Base-by-base conservation (phyloP, 163 green algal species). In the Volvox carteri region DNA sequence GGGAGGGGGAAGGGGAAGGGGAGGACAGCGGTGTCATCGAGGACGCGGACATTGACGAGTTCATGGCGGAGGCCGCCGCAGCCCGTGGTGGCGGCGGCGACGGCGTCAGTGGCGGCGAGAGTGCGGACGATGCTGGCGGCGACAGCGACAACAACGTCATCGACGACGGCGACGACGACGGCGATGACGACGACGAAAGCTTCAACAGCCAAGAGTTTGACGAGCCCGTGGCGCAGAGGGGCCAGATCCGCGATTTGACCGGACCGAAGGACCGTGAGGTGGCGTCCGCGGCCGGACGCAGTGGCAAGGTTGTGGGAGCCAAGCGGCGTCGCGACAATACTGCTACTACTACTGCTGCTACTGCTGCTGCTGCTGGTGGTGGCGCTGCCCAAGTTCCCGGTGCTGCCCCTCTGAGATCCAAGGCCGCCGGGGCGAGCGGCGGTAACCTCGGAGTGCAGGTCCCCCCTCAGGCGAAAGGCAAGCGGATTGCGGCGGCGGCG, bases 1-100 rank as follows among this genome's bases (percentile, higher is more conserved):
- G 46, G 1, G 48, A 74, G 37, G 41, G 41, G 33, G 72, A 35
- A 0, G 85, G 72, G 2, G 46, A 86, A 44, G 72, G 46, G 11
- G 86, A 87, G 56, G 87, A 91, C 68, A 91, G 87, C 46, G 87
- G 87, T 18, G 87, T 91, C 5, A 91, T 91, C 23, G 87, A 91
- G 2, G 67, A 67, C 12, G 77, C 18, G 33, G 75, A 81, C 44
- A 60, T 79, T 25, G 75, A 86, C 35, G 84, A n/a, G 2, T 88
- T 83, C 37, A 39, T 88, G 35, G 67, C 42, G 62, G 62, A 78
- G 8, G 67, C 25, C 37, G 41, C 14, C 14, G 50, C 33, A 1
- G 75, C 50, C 14, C 30, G 30, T 2, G 50, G 44, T 30, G 78
- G 11, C 25, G 76, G 39, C 74, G 46, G 75, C 75, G 18, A 46